Conservation (phyloP, 306 rosid genomes). For the Glycine latifolia region DNA sequence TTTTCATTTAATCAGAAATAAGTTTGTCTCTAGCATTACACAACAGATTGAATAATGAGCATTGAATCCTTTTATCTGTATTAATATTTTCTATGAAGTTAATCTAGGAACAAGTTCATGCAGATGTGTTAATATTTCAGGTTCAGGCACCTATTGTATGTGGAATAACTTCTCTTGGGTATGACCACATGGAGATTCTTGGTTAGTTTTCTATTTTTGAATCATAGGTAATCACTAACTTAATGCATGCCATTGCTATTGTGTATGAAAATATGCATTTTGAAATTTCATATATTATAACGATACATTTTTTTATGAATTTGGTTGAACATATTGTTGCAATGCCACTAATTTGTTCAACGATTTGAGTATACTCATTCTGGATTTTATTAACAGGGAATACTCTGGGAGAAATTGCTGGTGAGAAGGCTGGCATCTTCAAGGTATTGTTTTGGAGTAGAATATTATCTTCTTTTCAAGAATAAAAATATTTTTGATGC, state of each 20-base stretch:
- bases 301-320: not conserved
- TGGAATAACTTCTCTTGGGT: slow-evolving; percentile 95
- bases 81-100: slow-evolving; percentile 16
- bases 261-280: not conserved
- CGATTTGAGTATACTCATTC: slow-evolving; percentile 37
- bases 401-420: slow-evolving; percentile 91
- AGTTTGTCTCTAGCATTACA: not conserved
- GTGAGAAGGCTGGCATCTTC: slow-evolving; percentile 98
- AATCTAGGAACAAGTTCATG: slow-evolving; percentile 41
- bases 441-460: slow-evolving; percentile 63
- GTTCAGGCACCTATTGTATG: slow-evolving; percentile 81
- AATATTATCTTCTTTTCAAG: slow-evolving; percentile 15
- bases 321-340: slow-evolving; percentile 40
- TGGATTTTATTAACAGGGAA: slow-evolving; percentile 64
- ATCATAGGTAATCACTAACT: slow-evolving; percentile 34
- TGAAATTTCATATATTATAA: slow-evolving; percentile 29
- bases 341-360: slow-evolving; percentile 26
- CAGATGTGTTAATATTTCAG: slow-evolving; percentile 41
- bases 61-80: slow-evolving; percentile 11
- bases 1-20: slow-evolving; percentile 35
- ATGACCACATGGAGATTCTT: slow-evolving; percentile 99
- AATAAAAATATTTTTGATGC: not conserved
- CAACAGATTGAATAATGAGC: not conserved
- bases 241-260: slow-evolving; percentile 29
- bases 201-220: slow-evolving; percentile 76